Percentiles rank a stretch among this genome's conserved stretches.
These are phyloP conservation scores for Butyriboletus loyo DNA, from an alignment of 768 basidiomycete genomes.

Conservation along the genomic window DNA sequence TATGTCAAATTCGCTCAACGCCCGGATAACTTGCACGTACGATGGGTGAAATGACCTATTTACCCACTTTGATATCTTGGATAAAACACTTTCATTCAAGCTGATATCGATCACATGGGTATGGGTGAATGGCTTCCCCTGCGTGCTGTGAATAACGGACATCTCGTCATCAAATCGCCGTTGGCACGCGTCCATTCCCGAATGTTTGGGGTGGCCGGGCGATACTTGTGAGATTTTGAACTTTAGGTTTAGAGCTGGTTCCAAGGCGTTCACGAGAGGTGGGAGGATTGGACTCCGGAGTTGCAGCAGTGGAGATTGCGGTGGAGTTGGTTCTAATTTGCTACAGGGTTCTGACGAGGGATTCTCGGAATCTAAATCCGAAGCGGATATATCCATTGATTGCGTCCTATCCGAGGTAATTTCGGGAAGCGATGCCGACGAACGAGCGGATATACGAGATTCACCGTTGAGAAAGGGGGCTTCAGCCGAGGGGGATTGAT, in stretches of 20 bases:
- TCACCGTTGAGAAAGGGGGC: not conserved
- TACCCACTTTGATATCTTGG: constrained; percentile 36
- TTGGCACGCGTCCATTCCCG: not conserved
- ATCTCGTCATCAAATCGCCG: constrained; percentile 17
- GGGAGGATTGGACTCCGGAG: constrained; percentile 10
- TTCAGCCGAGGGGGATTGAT: not conserved
- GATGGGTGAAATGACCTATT: constrained; percentile 25
- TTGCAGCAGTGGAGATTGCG: not conserved
- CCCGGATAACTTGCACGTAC: constrained; percentile 28
- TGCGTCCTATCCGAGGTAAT: not conserved
- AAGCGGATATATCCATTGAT: not conserved
- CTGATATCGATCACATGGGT: constrained; percentile 25
- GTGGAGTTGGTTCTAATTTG: not conserved
- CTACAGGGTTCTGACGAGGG: not conserved
- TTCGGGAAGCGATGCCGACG: not conserved
- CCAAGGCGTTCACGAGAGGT: constrained; percentile 6
- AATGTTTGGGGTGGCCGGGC: not conserved
- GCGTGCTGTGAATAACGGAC: constrained; percentile 15
- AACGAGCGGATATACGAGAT: not conserved
- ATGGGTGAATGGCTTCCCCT: constrained; percentile 20
- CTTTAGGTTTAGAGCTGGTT: constrained; percentile 16
- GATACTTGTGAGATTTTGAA: constrained; percentile 12
- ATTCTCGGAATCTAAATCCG: not conserved
- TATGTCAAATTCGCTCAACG: not conserved
- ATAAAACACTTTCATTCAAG: constrained; percentile 28